phyloP scores from a whole-genome alignment of 345 rosid species.

The Brassica rapa region DNA sequence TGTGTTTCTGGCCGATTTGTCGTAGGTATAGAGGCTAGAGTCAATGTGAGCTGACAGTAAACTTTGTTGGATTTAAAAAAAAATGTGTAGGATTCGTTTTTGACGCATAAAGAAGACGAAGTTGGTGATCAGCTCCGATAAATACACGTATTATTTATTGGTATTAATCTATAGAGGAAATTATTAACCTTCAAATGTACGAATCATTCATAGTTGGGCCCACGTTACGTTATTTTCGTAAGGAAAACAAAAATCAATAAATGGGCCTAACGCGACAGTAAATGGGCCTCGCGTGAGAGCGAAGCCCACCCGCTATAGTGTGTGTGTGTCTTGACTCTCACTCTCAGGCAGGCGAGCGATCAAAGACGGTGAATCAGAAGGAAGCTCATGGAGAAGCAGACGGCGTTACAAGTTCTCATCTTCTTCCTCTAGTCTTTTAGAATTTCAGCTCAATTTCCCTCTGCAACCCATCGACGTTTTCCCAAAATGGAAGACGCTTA shows the following conservation, averaged over 20 bases:
- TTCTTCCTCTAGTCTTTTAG: slow-evolving; percentile 23
- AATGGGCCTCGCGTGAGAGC: slow-evolving; percentile 32
- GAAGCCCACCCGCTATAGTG: slow-evolving; percentile 33
- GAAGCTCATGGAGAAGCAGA: slow-evolving; percentile 25
- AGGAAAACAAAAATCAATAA: not conserved
- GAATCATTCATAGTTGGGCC: not conserved
- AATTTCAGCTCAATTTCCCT: slow-evolving; percentile 26
- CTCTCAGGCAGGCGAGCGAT: slow-evolving; percentile 29
- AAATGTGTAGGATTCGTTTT: not conserved
- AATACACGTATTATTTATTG: too few species aligned
- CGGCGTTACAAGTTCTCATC: slow-evolving; percentile 35
- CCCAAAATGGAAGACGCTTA: slow-evolving; percentile 82
- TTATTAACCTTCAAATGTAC: too few species aligned
- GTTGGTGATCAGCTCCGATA: not conserved
- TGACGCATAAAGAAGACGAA: not conserved
- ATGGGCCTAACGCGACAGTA: not conserved
- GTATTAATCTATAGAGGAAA: too few species aligned
- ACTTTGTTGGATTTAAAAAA: too few species aligned
- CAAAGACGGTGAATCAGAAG: slow-evolving; percentile 31
- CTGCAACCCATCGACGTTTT: slow-evolving; percentile 17
- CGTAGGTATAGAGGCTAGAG: too few species aligned
- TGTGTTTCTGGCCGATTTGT: too few species aligned
- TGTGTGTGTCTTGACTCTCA: slow-evolving; percentile 25
- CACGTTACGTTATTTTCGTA: not conserved
- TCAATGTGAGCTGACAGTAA: too few species aligned